Evolutionary conservation across 2,329 filamentous ascomycete species (phyloP), one percentile per base, ranked within the genome.

Genomic region (Atkinsonella texensis): DNA sequence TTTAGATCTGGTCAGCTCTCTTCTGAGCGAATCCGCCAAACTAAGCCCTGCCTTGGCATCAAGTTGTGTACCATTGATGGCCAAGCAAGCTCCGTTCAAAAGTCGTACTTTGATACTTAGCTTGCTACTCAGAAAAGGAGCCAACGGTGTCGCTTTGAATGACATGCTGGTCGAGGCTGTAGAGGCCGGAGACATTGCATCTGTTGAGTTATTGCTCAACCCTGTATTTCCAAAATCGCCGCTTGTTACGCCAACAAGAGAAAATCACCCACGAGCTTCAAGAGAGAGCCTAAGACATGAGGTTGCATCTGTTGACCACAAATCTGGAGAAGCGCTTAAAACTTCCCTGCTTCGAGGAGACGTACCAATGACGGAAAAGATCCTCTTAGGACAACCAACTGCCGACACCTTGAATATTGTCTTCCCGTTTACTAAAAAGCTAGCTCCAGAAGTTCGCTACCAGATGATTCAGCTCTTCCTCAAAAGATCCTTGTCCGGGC

Each of bases 271-370:
- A 68, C 6, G 13, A 32, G 17, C 32, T 65, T 62, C 40, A 68
- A 70, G 42, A 66, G 69, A 33, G 12, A 17, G 5, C 18, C 38
- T 15, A 8, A 43, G 44, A 31, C 76, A 79, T 52, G 71, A 71
- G 17, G 68, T 71, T 6, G 77, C 77, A 7, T 77, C 77, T 2
- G 72, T 75, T 2, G 72, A 80, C 52, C 65, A 78, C 54, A 74
- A 73, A 47, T 70, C 70, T 4, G 77, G 76, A 0, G 61, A 76
- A 52, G 77, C 77, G 0, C 62, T 81, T 31, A 68, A 71, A 31
- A 67, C 71, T 10, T 75, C 77, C 0, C 69, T 80, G 1, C 62
- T 71, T 38, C 69, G 69, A 35, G 70, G 66, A 6, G 70, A 79
- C 52, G 53, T 67, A 2, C 56, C 65, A 1, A 72, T 80, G 60